Evolutionary conservation across 805 yeast species (phyloP).

Genomic region (Sungouiozyma intestinalis): DNA sequence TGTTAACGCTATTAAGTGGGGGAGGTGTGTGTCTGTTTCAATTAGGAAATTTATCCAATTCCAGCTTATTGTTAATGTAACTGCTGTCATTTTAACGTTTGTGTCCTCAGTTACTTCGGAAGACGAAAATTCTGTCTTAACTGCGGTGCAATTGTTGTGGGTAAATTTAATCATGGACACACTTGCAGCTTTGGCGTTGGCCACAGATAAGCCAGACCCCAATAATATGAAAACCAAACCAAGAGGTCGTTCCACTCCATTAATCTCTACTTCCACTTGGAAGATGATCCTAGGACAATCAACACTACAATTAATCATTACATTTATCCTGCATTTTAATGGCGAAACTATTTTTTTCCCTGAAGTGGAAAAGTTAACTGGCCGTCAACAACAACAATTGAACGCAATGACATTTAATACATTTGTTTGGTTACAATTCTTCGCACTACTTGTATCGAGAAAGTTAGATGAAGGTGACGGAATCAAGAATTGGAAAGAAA

Average conservation of each 20-base stretch:
- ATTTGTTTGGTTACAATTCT: conserved; percentile 96
- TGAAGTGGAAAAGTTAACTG: conserved; percentile 18
- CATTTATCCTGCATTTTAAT: conserved; percentile 72
- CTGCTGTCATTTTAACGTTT: conserved; percentile 92
- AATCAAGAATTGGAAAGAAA: conserved; percentile 41
- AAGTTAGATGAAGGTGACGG: conserved; percentile 84
- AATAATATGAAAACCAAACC: conserved; percentile 72
- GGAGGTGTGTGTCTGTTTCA: conserved; percentile 89
- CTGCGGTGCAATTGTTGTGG: conserved; percentile 97
- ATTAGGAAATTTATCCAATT: conserved; percentile 94
- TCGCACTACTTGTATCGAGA: conserved; percentile 83
- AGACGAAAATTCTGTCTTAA: conserved; percentile 75
- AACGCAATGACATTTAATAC: conserved; percentile 87
- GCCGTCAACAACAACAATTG: conserved; percentile 46
- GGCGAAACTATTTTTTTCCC: conserved; percentile 53
- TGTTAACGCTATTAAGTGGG: conserved; percentile 97
- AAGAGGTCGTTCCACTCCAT: conserved; percentile 64
- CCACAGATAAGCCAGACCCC: conserved; percentile 92
- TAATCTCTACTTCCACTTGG: conserved; percentile 93
- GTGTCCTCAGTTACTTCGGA: conserved; percentile 82
- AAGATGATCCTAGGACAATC: conserved; percentile 94
- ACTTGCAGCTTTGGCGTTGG: conserved; percentile 91
- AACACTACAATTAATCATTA: conserved; percentile 61
- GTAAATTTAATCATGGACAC: conserved; percentile 98
- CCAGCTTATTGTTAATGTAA: conserved; percentile 90